A percentile compares a stretch with the other conserved stretches of the same genome.
Conservation (phyloP, 2,329 filamentous ascomycete species). For the Cercospora sp. region DNA sequence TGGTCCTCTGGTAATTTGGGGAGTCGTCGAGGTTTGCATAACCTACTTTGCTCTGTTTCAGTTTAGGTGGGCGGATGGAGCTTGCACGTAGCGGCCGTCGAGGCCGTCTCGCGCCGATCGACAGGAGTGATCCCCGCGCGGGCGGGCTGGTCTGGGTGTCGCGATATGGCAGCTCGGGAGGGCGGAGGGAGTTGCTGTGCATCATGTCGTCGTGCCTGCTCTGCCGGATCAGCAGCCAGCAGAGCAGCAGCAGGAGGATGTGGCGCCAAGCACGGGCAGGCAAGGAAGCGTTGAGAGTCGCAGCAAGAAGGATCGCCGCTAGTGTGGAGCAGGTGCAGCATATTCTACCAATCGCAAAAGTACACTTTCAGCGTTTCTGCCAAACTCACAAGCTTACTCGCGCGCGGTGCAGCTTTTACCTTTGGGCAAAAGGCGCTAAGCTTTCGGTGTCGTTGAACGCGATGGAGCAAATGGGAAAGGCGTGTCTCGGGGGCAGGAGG, state of each 20-base stretch:
- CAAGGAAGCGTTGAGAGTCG: slow-evolving; percentile 19
- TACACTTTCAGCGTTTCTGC: slow-evolving; percentile 7
- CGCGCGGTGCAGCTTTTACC: slow-evolving; percentile 10
- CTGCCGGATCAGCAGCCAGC: slow-evolving; percentile 5
- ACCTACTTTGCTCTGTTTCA: slow-evolving; percentile 10
- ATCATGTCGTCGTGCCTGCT: not conserved
- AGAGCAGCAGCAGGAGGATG: not conserved
- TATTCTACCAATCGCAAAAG: slow-evolving; percentile 13
- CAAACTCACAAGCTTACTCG: slow-evolving; percentile 20
- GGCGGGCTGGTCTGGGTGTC: slow-evolving; percentile 5
- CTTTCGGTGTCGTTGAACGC: slow-evolving; percentile 17
- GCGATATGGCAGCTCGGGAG: not conserved
- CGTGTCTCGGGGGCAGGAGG: slow-evolving; percentile 19
- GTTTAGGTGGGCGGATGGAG: slow-evolving; percentile 2
- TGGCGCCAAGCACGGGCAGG: not conserved
- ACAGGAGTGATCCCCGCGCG: slow-evolving; percentile 7
- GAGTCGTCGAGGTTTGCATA: slow-evolving; percentile 2
- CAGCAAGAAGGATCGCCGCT: slow-evolving; percentile 2
- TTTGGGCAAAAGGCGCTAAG: slow-evolving; percentile 19
- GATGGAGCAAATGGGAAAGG: slow-evolving; percentile 19
- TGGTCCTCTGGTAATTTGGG: not conserved
- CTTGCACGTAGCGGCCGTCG: not conserved
- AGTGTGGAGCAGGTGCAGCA: slow-evolving; percentile 15
- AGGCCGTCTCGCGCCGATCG: slow-evolving; percentile 3
- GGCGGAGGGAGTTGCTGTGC: not conserved